These are phyloP conservation scores for Fusarium buxicola DNA, from an alignment of 2,329 filamentous ascomycete species.

Conservation along the genomic window DNA sequence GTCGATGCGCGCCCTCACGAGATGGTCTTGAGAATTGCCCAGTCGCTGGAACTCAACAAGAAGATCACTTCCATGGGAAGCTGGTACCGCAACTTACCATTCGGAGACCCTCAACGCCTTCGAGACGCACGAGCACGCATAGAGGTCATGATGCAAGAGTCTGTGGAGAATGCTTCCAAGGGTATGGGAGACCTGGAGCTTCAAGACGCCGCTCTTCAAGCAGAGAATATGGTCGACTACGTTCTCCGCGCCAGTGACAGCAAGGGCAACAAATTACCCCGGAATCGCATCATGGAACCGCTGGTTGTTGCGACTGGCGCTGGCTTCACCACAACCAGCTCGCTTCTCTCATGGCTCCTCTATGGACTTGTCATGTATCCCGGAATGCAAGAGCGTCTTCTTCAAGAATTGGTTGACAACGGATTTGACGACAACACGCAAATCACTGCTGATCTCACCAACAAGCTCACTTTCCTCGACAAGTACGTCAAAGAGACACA, in stretches of 20 bases:
- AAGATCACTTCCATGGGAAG: slow-evolving; percentile 64
- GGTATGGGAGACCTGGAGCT: slow-evolving; percentile 55
- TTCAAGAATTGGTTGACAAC: slow-evolving; percentile 68
- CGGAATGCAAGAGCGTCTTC: slow-evolving; percentile 65
- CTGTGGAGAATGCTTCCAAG: slow-evolving; percentile 52
- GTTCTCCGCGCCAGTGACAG: slow-evolving; percentile 63
- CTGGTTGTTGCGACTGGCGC: slow-evolving; percentile 66
- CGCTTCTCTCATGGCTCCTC: slow-evolving; percentile 68
- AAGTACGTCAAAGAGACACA: slow-evolving; percentile 71
- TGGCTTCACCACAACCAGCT: slow-evolving; percentile 70
- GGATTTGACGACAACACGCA: slow-evolving; percentile 57
- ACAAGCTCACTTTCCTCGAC: slow-evolving; percentile 64
- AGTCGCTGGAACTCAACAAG: slow-evolving; percentile 67
- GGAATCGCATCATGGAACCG: slow-evolving; percentile 43
- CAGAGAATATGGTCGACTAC: slow-evolving; percentile 62
- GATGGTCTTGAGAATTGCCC: slow-evolving; percentile 63
- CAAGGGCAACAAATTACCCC: slow-evolving; percentile 65
- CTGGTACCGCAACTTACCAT: slow-evolving; percentile 69
- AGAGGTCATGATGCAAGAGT: slow-evolving; percentile 52
- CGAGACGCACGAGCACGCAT: slow-evolving; percentile 49
- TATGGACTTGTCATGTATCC: slow-evolving; percentile 65
- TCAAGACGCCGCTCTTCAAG: slow-evolving; percentile 62
- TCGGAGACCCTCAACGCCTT: slow-evolving; percentile 65
- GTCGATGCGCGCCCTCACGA: slow-evolving; percentile 61
- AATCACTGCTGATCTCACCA: slow-evolving; percentile 60